A percentile compares a stretch with the other conserved stretches of the same genome.
Evolutionary conservation across 306 rosid genomes (phyloP).

Genomic region (Gastrolobium villosum): DNA sequence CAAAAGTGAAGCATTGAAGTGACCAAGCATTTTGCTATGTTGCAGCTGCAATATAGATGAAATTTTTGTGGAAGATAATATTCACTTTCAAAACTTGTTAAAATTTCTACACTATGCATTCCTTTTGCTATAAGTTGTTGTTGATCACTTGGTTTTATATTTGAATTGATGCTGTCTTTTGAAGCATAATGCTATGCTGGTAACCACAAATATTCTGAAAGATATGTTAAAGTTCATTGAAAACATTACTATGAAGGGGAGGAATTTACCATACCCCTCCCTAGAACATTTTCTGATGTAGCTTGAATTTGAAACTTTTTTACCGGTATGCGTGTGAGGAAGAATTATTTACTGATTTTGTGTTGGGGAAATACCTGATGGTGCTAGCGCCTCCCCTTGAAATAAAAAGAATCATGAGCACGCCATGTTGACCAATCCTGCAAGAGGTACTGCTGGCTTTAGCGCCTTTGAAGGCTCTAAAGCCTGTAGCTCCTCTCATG

Average conservation of each 20-base stretch:
- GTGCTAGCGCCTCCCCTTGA: too few relatives aligned
- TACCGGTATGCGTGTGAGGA: too few relatives aligned
- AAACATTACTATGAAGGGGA: not conserved
- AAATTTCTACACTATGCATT: constrained; percentile 10
- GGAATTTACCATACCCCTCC: not conserved
- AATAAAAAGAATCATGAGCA: too few relatives aligned
- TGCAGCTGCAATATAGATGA: constrained; percentile 17
- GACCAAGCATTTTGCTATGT: not conserved
- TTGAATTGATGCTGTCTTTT: constrained; percentile 20
- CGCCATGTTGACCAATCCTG: too few relatives aligned
- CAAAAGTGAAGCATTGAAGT: constrained; percentile 13
- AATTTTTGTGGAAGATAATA: not conserved
- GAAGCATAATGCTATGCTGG: not conserved
- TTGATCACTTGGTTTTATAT: constrained; percentile 4
- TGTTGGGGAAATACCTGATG: too few relatives aligned
- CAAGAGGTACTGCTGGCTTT: too few relatives aligned
- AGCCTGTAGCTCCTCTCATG: too few relatives aligned
- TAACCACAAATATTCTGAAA: not conserved
- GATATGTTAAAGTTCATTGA: constrained; percentile 1
- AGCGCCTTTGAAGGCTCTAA: too few relatives aligned
- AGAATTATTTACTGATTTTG: too few relatives aligned
- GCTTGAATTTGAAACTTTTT: too few relatives aligned
- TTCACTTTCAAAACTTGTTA: constrained; percentile 23
- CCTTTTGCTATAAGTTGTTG: constrained; percentile 27
- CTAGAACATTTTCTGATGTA: too few relatives aligned